These are phyloP conservation scores for Cystofilobasidium capitatum DNA, from an alignment of 768 basidiomycete genomes.

Conservation along the genomic window DNA sequence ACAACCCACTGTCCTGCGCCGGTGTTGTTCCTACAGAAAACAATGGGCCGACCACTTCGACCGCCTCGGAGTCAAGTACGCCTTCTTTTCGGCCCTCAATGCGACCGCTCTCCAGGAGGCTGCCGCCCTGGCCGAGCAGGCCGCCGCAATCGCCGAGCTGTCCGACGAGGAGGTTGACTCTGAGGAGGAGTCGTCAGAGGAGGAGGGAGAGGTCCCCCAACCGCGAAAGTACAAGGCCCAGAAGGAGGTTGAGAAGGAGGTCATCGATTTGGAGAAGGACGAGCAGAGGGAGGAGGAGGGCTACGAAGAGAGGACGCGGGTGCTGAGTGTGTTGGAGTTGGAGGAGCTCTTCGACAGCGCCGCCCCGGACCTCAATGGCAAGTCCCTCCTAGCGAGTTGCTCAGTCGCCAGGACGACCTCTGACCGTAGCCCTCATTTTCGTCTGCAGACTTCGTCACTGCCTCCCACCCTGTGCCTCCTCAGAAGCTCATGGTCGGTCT, in stretches of 20 bases:
- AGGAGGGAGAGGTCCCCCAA: conserved; percentile 43
- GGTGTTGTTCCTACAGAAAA: conserved; percentile 44
- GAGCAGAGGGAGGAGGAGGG: conserved; percentile 25
- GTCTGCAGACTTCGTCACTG: conserved; percentile 51
- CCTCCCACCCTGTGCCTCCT: conserved; percentile 48
- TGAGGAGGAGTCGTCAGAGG: conserved; percentile 25
- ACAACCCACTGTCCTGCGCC: neutral
- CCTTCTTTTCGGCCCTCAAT: conserved; percentile 88
- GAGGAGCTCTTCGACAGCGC: conserved; percentile 66
- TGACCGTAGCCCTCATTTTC: neutral
- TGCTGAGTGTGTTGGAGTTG: conserved; percentile 75
- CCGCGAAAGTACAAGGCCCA: conserved; percentile 41
- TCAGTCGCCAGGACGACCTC: neutral
- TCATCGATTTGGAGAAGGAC: conserved; percentile 39
- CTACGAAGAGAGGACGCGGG: conserved; percentile 49
- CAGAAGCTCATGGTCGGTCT: conserved; percentile 70
- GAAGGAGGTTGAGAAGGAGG: conserved; percentile 28
- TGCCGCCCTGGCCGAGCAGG: conserved; percentile 33
- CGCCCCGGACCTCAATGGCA: conserved; percentile 64
- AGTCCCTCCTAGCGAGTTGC: conserved; percentile 29
- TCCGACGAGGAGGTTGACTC: conserved; percentile 37
- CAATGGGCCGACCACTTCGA: conserved; percentile 92
- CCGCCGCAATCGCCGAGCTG: conserved; percentile 41
- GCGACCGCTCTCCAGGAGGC: conserved; percentile 74
- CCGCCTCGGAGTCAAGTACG: conserved; percentile 59